A percentile compares a stretch with the other conserved stretches of the same genome.
phyloP scores from a whole-genome alignment of 176 grass and related monocot genomes.

The Cenchrus purpureus region DNA sequence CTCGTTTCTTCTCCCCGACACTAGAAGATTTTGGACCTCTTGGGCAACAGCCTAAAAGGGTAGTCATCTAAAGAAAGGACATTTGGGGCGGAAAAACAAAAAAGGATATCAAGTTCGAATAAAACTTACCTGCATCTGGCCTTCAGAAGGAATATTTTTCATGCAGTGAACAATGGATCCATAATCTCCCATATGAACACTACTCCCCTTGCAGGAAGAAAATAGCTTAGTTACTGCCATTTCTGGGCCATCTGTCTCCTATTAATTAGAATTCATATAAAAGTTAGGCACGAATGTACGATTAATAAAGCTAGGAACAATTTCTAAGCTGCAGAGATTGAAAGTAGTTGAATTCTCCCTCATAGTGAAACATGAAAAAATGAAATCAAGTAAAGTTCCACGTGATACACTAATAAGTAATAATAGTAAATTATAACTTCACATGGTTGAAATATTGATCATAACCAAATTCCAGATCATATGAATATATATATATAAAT shows the following conservation, averaged over 20 bases:
- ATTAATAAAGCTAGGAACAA: background rate
- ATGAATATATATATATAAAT: background rate
- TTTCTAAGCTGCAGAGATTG: constrained; percentile 1
- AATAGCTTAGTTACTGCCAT: constrained; percentile 95
- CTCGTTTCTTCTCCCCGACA: constrained; percentile 93
- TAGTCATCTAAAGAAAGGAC: constrained; percentile 37
- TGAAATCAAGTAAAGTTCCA: background rate
- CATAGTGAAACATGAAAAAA: background rate
- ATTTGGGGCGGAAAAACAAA: background rate
- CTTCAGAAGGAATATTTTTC: constrained; percentile 78
- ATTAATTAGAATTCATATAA: constrained; percentile 24
- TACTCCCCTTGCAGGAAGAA: constrained; percentile 71
- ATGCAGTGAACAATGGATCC: constrained; percentile 60
- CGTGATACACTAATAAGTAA: background rate
- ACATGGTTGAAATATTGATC: background rate
- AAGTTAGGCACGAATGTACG: background rate
- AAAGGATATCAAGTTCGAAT: constrained; percentile 4
- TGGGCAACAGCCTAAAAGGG: constrained; percentile 75
- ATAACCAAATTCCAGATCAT: background rate
- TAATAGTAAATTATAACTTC: constrained; percentile 18
- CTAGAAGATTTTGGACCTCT: constrained; percentile 92
- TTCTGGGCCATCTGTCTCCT: constrained; percentile 88
- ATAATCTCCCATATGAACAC: constrained; percentile 47
- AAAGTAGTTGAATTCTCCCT: constrained; percentile 10
- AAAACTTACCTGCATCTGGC: constrained; percentile 77